These are phyloP conservation scores for Trametes hirsuta DNA, from an alignment of 1,284 basidiomycete species.

Conservation along the genomic window DNA sequence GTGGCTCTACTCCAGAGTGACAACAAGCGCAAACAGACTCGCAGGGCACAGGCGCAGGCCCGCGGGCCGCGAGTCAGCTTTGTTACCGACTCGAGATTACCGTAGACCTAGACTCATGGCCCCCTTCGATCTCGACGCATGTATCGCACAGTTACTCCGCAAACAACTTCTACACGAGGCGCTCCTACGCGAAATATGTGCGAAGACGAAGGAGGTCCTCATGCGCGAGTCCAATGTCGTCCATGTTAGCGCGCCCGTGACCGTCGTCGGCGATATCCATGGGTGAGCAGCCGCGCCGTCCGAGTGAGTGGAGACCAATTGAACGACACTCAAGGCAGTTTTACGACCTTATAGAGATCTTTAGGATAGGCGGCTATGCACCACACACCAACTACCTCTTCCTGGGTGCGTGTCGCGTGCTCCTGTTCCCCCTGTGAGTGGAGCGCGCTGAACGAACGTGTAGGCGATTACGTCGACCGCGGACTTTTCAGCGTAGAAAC, in stretches of 20 bases:
- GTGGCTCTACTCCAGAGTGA: background rate
- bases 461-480: conserved; percentile 96
- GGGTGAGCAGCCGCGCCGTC: conserved; percentile 65
- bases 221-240: conserved; percentile 99
- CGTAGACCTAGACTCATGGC: conserved; percentile 56
- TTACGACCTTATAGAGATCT: conserved; percentile 99
- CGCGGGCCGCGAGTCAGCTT: conserved; percentile 3
- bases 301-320: conserved; percentile 21
- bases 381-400: conserved; percentile 98
- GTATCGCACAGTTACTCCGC: conserved; percentile 86
- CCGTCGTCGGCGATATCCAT: conserved; percentile 99
- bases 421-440: conserved; percentile 6
- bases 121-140: conserved; percentile 94
- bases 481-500: conserved; percentile 98
- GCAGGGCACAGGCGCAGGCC: background rate
- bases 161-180: conserved; percentile 95
- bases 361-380: conserved; percentile 96
- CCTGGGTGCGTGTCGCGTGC: conserved; percentile 64
- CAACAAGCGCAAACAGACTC: conserved; percentile 5
- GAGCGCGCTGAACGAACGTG: conserved; percentile 10
- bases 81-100: background rate
- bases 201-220: conserved; percentile 97
- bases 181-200: conserved; percentile 93
- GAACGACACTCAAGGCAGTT: conserved; percentile 78
- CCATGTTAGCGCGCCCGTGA: conserved; percentile 97